A percentile compares a stretch with the other conserved stretches of the same genome.
These are phyloP conservation scores for Colletotrichum australisinense DNA, from an alignment of 2,329 filamentous ascomycete genomes.

Conservation along the genomic window DNA sequence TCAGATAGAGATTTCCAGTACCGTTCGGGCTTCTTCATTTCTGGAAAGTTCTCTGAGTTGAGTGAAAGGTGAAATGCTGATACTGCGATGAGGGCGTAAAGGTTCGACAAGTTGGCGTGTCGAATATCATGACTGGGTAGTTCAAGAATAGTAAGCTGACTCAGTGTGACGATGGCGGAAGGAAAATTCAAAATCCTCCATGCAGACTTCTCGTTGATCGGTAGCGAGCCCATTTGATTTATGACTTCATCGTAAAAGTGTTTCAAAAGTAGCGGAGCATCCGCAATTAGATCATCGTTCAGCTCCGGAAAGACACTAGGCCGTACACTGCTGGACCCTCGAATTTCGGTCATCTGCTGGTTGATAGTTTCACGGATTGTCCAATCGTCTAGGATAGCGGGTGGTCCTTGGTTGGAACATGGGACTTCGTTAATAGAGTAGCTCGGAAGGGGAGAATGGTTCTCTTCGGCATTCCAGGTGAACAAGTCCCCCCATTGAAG, in stretches of 20 bases:
- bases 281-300: not conserved
- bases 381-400: not conserved
- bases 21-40: not conserved
- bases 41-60: not conserved
- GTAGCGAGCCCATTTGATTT: conserved; percentile 10
- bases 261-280: conserved; percentile 4
- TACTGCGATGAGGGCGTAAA: conserved; percentile 2
- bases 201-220: conserved; percentile 13
- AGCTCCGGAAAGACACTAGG: not conserved
- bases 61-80: conserved; percentile 12
- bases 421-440: too few species aligned
- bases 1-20: not conserved
- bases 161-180: conserved; percentile 9
- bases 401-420: too few species aligned
- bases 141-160: not conserved
- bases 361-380: not conserved
- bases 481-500: not conserved
- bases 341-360: not conserved
- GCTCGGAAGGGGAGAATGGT: not conserved
- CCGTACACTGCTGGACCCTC: not conserved
- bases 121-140: not conserved
- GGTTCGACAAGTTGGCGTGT: conserved; percentile 2
- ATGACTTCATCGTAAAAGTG: conserved; percentile 20
- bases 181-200: conserved; percentile 14
- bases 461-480: not conserved